Evolutionary conservation across 2,329 filamentous ascomycete genomes (phyloP), one percentile per base, ranked within the genome.

Genomic region (Bretziella fagacearum): DNA sequence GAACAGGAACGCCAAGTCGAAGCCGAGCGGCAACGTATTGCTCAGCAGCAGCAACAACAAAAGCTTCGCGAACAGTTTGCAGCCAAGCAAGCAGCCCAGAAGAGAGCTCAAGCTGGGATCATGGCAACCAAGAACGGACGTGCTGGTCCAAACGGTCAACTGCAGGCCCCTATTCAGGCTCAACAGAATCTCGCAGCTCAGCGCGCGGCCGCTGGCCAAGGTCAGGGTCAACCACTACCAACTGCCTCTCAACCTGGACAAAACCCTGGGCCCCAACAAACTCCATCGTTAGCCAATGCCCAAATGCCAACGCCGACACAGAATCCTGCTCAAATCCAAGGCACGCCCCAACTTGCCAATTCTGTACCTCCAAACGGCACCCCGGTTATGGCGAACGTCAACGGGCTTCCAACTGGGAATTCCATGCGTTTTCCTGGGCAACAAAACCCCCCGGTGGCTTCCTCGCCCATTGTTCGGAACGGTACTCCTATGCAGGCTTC

Each of bases 381-480:
- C 8, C 49, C 49, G 8, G 48, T 39, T 4, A 47, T 47, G 32
- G 13, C 48, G 22, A 51, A 52, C 52, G n/a, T 51, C 45, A 65
- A 63, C 30, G 61, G 58, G 10, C 62, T 69, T 48, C 60, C 60
- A 18, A 23, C 44, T 5, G 45, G 40, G 2, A 47, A 43, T 27
- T 33, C 20, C 13, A 50, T 50, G 59, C 65, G 70, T 7, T 73
- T 74, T 52, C 63, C 64, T 17, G 63, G 66, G 42, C 71, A 78
- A 53, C 77, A 81, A 55, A 65, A 73, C 13, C 70, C 73, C 3
- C 77, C 75, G 1, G 77, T 47, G 26, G 48, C 40, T 13, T 50
- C 78, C 6, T 84, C 82, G n/a, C 82, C 83, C 0, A 65, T 77
- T 49, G 61, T 72, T 18, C 68, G 73, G 11, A 76, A 81, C 54